Percentiles rank a stretch among this genome's conserved stretches.
phyloP scores from a whole-genome alignment of 768 basidiomycete genomes.

The Lactarius quietus region DNA sequence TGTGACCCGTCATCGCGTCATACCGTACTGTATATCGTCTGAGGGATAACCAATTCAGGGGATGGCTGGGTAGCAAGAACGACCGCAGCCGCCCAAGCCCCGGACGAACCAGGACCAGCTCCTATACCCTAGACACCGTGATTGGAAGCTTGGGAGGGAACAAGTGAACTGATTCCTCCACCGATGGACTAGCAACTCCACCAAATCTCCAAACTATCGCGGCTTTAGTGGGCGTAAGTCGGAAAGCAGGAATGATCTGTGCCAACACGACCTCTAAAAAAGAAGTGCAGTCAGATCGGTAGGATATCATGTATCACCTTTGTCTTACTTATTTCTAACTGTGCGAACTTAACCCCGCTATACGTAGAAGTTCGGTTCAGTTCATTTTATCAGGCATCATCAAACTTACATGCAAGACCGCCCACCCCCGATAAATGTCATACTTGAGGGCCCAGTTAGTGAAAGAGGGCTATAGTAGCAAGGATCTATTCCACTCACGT shows the following conservation, averaged over 20 bases:
- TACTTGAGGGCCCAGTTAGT: background rate
- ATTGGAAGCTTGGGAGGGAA: background rate
- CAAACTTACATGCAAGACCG: slow-evolving; percentile 11
- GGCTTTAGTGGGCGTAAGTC: background rate
- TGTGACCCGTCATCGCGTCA: no score
- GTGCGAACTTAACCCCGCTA: slow-evolving; percentile 41
- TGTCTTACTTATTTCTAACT: slow-evolving; percentile 38
- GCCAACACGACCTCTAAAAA: background rate
- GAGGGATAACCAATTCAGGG: no score
- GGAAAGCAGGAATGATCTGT: background rate
- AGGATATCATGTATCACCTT: background rate
- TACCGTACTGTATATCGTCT: no score
- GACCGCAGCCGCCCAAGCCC: no score
- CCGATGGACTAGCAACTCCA: background rate
- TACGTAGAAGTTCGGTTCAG: background rate
- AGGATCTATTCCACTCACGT: slow-evolving; percentile 26
- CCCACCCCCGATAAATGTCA: background rate
- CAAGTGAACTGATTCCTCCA: background rate
- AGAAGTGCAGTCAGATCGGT: background rate
- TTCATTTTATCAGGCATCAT: background rate
- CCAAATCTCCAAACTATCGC: background rate
- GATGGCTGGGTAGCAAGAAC: no score
- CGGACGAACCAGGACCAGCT: background rate
- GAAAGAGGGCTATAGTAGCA: background rate
- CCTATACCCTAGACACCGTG: background rate